Evolutionary conservation across 1,284 basidiomycete species (phyloP).

Genomic region (Trametes hirsuta): DNA sequence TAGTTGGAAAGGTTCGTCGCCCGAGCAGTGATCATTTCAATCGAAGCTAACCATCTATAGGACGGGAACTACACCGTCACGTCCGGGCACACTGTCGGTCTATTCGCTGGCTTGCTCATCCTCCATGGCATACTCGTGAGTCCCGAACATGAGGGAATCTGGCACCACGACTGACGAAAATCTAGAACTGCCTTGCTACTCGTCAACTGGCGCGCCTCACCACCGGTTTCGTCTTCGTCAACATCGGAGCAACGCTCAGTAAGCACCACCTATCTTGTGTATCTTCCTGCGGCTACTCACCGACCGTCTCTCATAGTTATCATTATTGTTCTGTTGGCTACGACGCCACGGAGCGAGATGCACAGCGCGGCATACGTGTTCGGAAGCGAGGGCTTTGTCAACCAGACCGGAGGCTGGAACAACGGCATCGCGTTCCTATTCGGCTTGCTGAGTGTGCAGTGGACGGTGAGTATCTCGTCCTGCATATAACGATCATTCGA

Average conservation of each 20-base stretch:
- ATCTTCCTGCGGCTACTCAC: not conserved
- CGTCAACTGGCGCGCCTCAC: conserved; percentile 80
- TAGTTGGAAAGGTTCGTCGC: conserved; percentile 50
- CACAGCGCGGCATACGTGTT: conserved; percentile 83
- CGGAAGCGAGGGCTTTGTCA: conserved; percentile 65
- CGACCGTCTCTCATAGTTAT: conserved; percentile 55
- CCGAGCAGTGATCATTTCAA: not conserved
- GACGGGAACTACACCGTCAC: conserved; percentile 54
- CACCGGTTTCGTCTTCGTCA: conserved; percentile 85
- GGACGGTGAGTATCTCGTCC: conserved; percentile 63
- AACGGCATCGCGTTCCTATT: conserved; percentile 86
- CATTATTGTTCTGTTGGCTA: conserved; percentile 84
- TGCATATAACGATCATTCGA: too few relatives aligned
- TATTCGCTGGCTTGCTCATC: conserved; percentile 72
- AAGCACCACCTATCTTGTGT: conserved; percentile 34
- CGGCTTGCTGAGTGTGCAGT: conserved; percentile 88
- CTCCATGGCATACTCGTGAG: conserved; percentile 73
- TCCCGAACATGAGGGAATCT: conserved; percentile 6
- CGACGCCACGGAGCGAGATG: conserved; percentile 79
- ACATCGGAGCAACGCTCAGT: conserved; percentile 73
- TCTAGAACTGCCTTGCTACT: conserved; percentile 83
- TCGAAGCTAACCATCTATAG: conserved; percentile 31
- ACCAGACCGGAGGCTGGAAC: conserved; percentile 81
- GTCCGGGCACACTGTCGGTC: conserved; percentile 72
- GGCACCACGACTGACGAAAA: not conserved